Evolutionary conservation across 129 eudicot genomes (phyloP).

Genomic region (Chrysanthemum seticuspe): DNA sequence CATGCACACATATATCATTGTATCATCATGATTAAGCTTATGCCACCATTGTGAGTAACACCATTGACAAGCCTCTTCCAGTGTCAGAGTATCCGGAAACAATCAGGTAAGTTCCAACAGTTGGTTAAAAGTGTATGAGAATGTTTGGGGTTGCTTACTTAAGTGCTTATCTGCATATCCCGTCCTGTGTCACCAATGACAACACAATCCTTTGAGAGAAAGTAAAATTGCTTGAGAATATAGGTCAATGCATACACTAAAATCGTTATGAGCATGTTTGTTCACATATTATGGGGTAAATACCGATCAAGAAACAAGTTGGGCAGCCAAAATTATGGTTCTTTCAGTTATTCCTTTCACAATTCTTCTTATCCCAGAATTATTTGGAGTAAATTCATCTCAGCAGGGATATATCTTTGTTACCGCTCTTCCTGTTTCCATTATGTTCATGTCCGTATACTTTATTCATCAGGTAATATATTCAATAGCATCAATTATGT

Average conservation of each 20-base stretch:
- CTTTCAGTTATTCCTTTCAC: conserved; percentile 65
- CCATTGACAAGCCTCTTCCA: too few relatives aligned
- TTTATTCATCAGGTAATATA: conserved; percentile 60
- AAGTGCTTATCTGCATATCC: too few relatives aligned
- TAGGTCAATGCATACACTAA: not conserved
- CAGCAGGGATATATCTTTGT: conserved; percentile 33
- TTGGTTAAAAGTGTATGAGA: too few relatives aligned
- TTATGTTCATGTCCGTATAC: conserved; percentile 49
- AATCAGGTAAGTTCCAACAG: too few relatives aligned
- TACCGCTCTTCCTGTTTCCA: conserved; percentile 46
- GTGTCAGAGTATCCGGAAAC: too few relatives aligned
- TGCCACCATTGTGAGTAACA: conserved; percentile 26
- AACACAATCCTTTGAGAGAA: too few relatives aligned
- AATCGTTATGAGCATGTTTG: not conserved
- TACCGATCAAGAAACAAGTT: conserved; percentile 59
- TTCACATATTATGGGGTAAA: conserved; percentile 53
- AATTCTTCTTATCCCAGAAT: conserved; percentile 49
- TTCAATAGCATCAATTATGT: not conserved
- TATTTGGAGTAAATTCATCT: conserved; percentile 32
- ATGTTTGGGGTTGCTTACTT: too few relatives aligned
- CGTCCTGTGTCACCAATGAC: too few relatives aligned
- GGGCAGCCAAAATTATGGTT: conserved; percentile 67
- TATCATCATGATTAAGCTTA: conserved; percentile 13
- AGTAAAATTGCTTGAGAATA: too few relatives aligned
- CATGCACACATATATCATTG: not conserved